phyloP scores from a whole-genome alignment of 2,329 filamentous ascomycete species.

The Xylariaceae sp. region DNA sequence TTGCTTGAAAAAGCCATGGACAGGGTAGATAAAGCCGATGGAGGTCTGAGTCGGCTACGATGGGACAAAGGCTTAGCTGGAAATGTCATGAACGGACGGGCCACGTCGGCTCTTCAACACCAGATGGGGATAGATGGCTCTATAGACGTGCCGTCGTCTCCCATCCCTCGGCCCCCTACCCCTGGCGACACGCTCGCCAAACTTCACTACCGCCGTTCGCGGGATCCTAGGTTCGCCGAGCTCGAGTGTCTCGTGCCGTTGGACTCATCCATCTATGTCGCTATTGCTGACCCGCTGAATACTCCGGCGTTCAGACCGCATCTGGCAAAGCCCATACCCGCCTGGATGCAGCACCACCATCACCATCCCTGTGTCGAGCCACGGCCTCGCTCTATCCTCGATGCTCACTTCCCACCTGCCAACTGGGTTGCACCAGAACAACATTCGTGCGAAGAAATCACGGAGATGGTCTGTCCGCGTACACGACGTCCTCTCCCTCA shows the following conservation, averaged over 20 bases:
- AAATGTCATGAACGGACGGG: background rate
- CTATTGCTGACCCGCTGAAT: conserved; percentile 44
- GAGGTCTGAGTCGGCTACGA: conserved; percentile 41
- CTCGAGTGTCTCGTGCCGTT: conserved; percentile 24
- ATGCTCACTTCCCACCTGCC: conserved; percentile 23
- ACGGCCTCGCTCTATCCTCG: conserved; percentile 25
- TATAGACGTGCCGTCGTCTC: conserved; percentile 1
- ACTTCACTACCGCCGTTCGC: conserved; percentile 14
- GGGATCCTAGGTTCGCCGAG: conserved; percentile 7
- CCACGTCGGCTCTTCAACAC: background rate
- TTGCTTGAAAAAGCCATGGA: conserved; percentile 37
- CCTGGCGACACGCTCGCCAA: conserved; percentile 11
- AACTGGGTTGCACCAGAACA: background rate
- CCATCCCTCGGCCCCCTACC: background rate
- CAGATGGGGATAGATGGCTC: conserved; percentile 19
- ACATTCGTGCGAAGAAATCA: background rate
- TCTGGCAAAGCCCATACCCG: conserved; percentile 47
- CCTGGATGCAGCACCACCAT: conserved; percentile 36
- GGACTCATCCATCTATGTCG: conserved; percentile 43
- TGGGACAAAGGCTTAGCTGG: conserved; percentile 26
- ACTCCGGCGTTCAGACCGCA: conserved; percentile 43
- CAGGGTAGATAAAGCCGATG: conserved; percentile 40
- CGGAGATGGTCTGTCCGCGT: background rate
- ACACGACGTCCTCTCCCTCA: background rate
- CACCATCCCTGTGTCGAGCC: conserved; percentile 4